Conservation (phyloP, 495 filamentous ascomycete species). For the Umbilicaria muhlenbergii region DNA sequence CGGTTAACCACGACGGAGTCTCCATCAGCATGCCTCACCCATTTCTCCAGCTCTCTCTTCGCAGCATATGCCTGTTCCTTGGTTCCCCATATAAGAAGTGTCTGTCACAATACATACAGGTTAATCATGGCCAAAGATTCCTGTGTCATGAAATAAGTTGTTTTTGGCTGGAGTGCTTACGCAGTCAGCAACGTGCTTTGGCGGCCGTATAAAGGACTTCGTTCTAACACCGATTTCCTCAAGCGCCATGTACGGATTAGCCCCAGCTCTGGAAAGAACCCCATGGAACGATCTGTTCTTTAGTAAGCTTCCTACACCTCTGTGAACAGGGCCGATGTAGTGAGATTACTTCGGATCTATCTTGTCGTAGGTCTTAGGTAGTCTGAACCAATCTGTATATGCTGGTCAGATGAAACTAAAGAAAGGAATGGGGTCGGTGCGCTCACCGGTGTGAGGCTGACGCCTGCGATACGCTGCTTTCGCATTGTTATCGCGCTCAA, state of each 20-base stretch:
- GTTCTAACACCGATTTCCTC: conserved; percentile 13
- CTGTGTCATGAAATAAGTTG: neutral
- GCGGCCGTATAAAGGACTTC: conserved; percentile 14
- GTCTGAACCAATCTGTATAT: no score
- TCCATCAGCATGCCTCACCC: neutral
- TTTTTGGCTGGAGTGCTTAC: neutral
- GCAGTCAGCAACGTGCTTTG: conserved; percentile 6
- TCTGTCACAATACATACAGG: neutral
- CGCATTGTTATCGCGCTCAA: conserved; percentile 11
- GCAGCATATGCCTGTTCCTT: conserved; percentile 1
- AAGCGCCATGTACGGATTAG: neutral
- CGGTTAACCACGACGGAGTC: conserved; percentile 1
- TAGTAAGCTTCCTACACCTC: no score
- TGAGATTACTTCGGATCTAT: no score
- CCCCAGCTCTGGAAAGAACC: neutral
- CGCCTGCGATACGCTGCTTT: conserved; percentile 12
- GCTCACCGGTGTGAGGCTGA: neutral
- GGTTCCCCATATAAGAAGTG: conserved; percentile 14
- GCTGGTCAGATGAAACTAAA: no score
- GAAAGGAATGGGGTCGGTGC: no score
- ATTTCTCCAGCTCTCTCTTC: conserved; percentile 6
- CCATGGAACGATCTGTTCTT: no score
- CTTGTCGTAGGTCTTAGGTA: no score
- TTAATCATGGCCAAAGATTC: neutral
- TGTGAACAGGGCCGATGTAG: no score